Percentiles rank a stretch among this genome's conserved stretches.
Evolutionary conservation across 371 early-diverging fungal species (phyloP).

Genomic region (Rhizomucor pusillus): DNA sequence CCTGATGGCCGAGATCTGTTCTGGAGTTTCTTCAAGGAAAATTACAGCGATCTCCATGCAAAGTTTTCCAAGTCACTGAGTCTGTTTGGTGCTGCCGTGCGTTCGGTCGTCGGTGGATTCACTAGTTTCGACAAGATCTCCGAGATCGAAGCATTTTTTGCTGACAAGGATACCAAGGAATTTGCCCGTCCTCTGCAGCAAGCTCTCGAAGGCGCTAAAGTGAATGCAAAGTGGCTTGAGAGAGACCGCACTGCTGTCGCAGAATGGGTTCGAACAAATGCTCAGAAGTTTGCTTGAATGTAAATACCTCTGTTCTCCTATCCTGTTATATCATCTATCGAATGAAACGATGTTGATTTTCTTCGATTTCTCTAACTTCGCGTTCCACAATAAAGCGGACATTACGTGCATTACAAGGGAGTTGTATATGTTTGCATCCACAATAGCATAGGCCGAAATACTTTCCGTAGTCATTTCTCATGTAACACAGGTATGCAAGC

Average conservation of each 20-base stretch:
- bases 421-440: too few species aligned
- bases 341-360: too few species aligned
- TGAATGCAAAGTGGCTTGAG: conserved; percentile 77
- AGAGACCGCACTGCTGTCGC: conserved; percentile 73
- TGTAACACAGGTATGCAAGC: too few species aligned
- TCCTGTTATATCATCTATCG: too few species aligned
- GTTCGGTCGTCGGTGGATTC: conserved; percentile 70
- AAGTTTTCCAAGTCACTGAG: conserved; percentile 72
- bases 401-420: too few species aligned
- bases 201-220: conserved; percentile 79
- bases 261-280: conserved; percentile 57
- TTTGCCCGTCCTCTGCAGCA: conserved; percentile 78
- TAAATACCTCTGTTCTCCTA: too few species aligned
- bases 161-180: conserved; percentile 69
- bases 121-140: conserved; percentile 60
- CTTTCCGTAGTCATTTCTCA: too few species aligned
- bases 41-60: conserved; percentile 65
- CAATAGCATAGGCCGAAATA: too few species aligned
- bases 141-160: conserved; percentile 75
- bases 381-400: too few species aligned
- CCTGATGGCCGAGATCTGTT: conserved; percentile 62
- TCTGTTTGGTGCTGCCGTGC: conserved; percentile 73
- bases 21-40: conserved; percentile 77
- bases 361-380: too few species aligned
- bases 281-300: conserved; percentile 21